A percentile compares a stretch with the other conserved stretches of the same genome.
Conservation (phyloP, 108 stramenopile genomes). For the Conticribra weissflogii region DNA sequence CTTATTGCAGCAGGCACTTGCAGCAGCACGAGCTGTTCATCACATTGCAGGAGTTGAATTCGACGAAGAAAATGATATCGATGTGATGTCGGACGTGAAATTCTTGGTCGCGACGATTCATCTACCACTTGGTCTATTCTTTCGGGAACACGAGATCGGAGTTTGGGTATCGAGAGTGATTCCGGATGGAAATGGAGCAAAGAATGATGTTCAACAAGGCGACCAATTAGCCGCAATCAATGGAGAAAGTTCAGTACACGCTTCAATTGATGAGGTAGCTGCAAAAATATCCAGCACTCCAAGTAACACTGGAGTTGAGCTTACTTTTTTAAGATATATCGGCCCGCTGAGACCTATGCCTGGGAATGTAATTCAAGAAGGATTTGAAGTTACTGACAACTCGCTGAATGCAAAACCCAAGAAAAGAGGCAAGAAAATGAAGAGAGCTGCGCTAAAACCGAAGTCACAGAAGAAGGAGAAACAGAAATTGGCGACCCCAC, state of each 20-base stretch:
- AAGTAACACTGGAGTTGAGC: conserved; percentile 49
- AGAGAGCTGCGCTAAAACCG: not conserved
- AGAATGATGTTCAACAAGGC: conserved; percentile 61
- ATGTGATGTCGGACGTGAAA: conserved; percentile 67
- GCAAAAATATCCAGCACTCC: conserved; percentile 48
- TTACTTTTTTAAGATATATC: conserved; percentile 75
- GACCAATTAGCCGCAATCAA: conserved; percentile 86
- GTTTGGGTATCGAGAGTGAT: conserved; percentile 79
- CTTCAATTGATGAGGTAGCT: conserved; percentile 78
- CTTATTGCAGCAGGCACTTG: conserved; percentile 44
- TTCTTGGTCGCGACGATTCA: conserved; percentile 63
- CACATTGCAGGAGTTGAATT: conserved; percentile 60
- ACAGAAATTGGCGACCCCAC: not conserved
- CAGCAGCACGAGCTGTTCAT: conserved; percentile 73
- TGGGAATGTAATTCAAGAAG: conserved; percentile 43
- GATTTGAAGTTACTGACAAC: conserved; percentile 44
- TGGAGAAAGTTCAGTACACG: conserved; percentile 59
- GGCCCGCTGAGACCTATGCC: conserved; percentile 66
- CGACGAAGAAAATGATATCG: conserved; percentile 59
- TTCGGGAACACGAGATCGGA: conserved; percentile 72
- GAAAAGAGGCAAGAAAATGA: not conserved
- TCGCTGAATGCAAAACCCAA: conserved; percentile 10
- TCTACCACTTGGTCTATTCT: conserved; percentile 75
- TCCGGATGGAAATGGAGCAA: conserved; percentile 66
- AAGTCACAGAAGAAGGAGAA: not conserved